Conservation (phyloP, 1,139 yeast genomes). For the Dujonia santamariae region DNA sequence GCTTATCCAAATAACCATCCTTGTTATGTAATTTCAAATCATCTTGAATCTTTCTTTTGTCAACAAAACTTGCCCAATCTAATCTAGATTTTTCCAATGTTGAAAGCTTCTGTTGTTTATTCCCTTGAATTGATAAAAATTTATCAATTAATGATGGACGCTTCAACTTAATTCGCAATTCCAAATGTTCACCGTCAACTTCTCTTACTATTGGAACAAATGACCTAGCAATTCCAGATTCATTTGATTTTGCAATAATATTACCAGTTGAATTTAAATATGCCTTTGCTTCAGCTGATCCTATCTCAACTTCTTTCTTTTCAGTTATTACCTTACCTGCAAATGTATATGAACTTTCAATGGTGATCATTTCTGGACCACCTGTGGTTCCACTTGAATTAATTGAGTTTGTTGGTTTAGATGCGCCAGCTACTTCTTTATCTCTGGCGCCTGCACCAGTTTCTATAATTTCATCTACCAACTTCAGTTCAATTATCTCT, state of each 20-base stretch:
- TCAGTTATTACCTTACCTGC: constrained; percentile 85
- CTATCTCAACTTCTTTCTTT: constrained; percentile 68
- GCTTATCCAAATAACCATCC: constrained; percentile 86
- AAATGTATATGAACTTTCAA: constrained; percentile 77
- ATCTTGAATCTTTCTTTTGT: constrained; percentile 76
- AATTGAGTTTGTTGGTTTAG: constrained; percentile 43
- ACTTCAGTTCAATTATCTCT: constrained; percentile 18
- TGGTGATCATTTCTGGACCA: constrained; percentile 55
- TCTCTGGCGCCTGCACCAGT: constrained; percentile 45
- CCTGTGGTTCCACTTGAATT: constrained; percentile 17
- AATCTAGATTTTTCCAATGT: constrained; percentile 89
- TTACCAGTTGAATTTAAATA: constrained; percentile 56
- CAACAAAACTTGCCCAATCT: constrained; percentile 96
- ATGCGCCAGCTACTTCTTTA: constrained; percentile 43
- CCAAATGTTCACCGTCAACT: constrained; percentile 32
- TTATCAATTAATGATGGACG: constrained; percentile 77
- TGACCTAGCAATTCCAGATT: constrained; percentile 15
- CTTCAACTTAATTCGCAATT: constrained; percentile 47
- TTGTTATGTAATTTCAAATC: constrained; percentile 76
- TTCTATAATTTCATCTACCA: constrained; percentile 32
- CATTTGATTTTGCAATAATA: constrained; percentile 14
- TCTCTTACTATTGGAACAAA: constrained; percentile 37
- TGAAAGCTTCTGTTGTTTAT: constrained; percentile 63
- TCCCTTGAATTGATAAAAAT: constrained; percentile 30
- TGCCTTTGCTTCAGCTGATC: constrained; percentile 86